phyloP scores from a whole-genome alignment of 768 basidiomycete species.

The Ephemerocybe angulata region DNA sequence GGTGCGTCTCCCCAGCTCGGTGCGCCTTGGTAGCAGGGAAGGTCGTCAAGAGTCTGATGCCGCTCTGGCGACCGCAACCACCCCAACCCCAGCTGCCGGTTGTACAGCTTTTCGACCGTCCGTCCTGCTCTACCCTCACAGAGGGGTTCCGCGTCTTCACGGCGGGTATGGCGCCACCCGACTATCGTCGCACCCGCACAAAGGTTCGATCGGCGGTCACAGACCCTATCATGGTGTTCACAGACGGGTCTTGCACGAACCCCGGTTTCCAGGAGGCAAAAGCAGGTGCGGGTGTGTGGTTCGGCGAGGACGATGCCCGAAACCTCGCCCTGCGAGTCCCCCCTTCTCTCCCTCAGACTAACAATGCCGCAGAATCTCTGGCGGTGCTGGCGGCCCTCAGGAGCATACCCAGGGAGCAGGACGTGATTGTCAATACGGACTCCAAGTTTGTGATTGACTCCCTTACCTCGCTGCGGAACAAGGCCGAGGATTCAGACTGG shows the following conservation, averaged over 20 bases:
- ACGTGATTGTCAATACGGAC: constrained; percentile 11
- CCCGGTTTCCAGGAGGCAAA: background rate
- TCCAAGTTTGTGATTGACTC: constrained; percentile 16
- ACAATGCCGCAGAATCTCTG: constrained; percentile 17
- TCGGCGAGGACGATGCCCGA: background rate
- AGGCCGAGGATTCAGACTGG: constrained; percentile 16
- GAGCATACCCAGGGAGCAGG: background rate
- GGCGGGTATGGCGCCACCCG: too few relatives aligned
- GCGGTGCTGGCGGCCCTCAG: constrained; percentile 14
- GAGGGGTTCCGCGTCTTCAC: too few relatives aligned
- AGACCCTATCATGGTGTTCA: too few relatives aligned
- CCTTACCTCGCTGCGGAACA: constrained; percentile 4
- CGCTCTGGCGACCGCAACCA: too few relatives aligned
- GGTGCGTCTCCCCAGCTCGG: too few relatives aligned
- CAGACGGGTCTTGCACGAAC: constrained; percentile 10
- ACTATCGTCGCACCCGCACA: too few relatives aligned
- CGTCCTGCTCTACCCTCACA: too few relatives aligned
- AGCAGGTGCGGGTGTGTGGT: constrained; percentile 20
- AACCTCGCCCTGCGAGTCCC: constrained; percentile 17
- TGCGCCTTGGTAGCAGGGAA: too few relatives aligned
- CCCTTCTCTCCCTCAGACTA: background rate
- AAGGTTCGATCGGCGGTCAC: too few relatives aligned
- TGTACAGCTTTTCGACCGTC: too few relatives aligned
- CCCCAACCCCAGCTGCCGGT: too few relatives aligned
- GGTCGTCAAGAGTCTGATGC: too few relatives aligned